A percentile compares a stretch with the other conserved stretches of the same genome.
Evolutionary conservation across 768 basidiomycete genomes (phyloP).

Genomic region (Mycena latifolia): DNA sequence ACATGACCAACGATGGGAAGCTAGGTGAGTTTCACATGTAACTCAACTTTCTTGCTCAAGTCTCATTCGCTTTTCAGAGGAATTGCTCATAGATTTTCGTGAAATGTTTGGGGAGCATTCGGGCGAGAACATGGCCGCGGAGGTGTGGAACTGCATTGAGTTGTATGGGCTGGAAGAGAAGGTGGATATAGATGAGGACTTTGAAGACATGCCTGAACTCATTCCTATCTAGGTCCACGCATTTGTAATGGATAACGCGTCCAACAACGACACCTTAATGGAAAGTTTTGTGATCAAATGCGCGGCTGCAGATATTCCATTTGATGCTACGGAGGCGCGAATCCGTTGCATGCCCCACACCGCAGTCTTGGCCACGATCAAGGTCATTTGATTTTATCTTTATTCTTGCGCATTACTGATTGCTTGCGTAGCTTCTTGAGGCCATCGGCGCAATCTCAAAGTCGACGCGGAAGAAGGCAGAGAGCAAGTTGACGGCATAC

Average conservation of each 20-base stretch:
- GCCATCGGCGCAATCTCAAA: no score
- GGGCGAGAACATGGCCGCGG: slow-evolving; percentile 43
- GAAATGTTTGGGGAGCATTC: slow-evolving; percentile 44
- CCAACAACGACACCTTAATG: slow-evolving; percentile 40
- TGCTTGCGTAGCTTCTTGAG: slow-evolving; percentile 14
- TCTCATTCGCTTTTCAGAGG: no score
- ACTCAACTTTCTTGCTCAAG: slow-evolving; percentile 30
- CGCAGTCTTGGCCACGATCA: slow-evolving; percentile 40
- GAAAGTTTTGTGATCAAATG: slow-evolving; percentile 18
- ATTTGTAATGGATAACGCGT: slow-evolving; percentile 38
- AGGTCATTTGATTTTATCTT: slow-evolving; percentile 23
- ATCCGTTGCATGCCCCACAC: slow-evolving; percentile 45
- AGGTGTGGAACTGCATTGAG: slow-evolving; percentile 38
- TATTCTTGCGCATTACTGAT: slow-evolving; percentile 4
- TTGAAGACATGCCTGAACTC: not conserved
- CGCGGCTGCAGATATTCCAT: slow-evolving; percentile 15
- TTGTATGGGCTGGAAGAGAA: slow-evolving; percentile 33
- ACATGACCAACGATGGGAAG: slow-evolving; percentile 35
- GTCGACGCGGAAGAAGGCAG: not conserved
- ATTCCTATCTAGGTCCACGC: slow-evolving; percentile 30
- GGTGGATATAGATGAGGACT: slow-evolving; percentile 4
- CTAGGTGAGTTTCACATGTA: slow-evolving; percentile 37
- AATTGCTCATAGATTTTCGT: slow-evolving; percentile 37
- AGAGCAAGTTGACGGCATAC: slow-evolving; percentile 7
- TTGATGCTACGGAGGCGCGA: slow-evolving; percentile 32